Conservation (phyloP, 2,329 filamentous ascomycete species). For the Aspergillus aculeatinus region DNA sequence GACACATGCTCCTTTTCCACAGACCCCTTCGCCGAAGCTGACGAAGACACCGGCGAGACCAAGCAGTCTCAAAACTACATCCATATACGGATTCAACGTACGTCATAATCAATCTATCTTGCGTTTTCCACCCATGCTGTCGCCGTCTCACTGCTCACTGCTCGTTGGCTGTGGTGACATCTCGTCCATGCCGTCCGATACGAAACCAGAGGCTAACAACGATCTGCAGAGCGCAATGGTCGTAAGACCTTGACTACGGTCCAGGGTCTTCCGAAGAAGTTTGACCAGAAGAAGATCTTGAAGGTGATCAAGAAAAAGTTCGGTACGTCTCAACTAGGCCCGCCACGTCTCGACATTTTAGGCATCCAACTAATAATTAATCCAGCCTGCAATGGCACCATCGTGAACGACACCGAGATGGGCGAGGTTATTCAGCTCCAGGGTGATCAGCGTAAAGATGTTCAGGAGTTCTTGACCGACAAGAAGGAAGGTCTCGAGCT, state of each 20-base stretch:
- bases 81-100: conserved; percentile 99
- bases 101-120: conserved; percentile 40
- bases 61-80: conserved; percentile 98
- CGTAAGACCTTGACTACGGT: conserved; percentile 99
- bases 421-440: conserved; percentile 99
- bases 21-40: conserved; percentile 99
- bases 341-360: background rate
- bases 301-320: conserved; percentile 99
- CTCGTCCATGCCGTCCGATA: background rate
- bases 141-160: background rate
- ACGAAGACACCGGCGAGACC: conserved; percentile 96
- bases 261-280: conserved; percentile 97
- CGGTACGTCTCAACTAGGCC: conserved; percentile 54
- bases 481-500: conserved; percentile 93
- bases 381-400: conserved; percentile 98
- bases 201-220: conserved; percentile 22
- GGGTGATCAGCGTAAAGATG: conserved; percentile 98
- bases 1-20: conserved; percentile 33
- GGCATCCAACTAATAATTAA: conserved; percentile 20
- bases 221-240: conserved; percentile 90
- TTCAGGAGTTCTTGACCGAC: conserved; percentile 94
- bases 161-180: conserved; percentile 5
- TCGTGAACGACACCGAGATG: conserved; percentile 93
- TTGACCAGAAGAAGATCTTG: conserved; percentile 99
- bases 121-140: conserved; percentile 1